These are phyloP conservation scores for Russula olivacea DNA, from an alignment of 768 basidiomycete genomes.

Conservation along the genomic window DNA sequence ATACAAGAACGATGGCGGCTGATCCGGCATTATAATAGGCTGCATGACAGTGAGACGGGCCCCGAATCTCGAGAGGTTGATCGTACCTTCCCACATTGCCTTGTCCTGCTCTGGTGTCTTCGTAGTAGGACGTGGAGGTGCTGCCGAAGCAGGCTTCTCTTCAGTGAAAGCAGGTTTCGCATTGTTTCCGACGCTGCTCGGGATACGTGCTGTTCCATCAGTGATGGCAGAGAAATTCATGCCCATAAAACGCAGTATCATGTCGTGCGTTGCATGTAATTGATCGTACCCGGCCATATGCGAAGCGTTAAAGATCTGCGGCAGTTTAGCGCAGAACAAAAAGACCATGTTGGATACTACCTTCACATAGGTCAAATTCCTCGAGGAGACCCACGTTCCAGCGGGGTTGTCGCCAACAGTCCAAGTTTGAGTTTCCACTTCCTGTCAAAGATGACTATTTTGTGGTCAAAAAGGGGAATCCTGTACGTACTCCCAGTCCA, in stretches of 20 bases:
- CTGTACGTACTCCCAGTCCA: conserved; percentile 69
- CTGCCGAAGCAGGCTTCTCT: conserved; percentile 35
- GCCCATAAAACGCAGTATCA: conserved; percentile 97
- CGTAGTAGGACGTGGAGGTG: conserved; percentile 37
- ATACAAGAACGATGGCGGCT: conserved; percentile 72
- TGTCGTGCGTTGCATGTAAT: conserved; percentile 87
- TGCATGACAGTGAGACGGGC: conserved; percentile 29
- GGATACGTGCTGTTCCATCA: conserved; percentile 74
- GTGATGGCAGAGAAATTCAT: conserved; percentile 79
- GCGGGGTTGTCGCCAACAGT: conserved; percentile 67
- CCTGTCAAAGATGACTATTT: conserved; percentile 35
- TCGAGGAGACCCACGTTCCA: conserved; percentile 85
- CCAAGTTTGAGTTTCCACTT: conserved; percentile 67
- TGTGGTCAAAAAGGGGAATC: background rate
- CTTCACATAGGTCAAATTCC: conserved; percentile 92
- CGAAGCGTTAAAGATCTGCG: conserved; percentile 82
- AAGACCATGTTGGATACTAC: conserved; percentile 35
- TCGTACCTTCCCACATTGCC: conserved; percentile 86
- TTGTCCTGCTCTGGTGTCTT: conserved; percentile 74
- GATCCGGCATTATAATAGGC: conserved; percentile 96
- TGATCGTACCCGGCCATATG: conserved; percentile 94
- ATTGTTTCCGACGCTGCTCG: conserved; percentile 70
- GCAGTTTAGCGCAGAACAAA: background rate
- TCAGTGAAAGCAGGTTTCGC: conserved; percentile 60
- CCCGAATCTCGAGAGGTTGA: conserved; percentile 1